Evolutionary conservation across 2,329 filamentous ascomycete species (phyloP).

Genomic region (Cercospora zeae-maydis): DNA sequence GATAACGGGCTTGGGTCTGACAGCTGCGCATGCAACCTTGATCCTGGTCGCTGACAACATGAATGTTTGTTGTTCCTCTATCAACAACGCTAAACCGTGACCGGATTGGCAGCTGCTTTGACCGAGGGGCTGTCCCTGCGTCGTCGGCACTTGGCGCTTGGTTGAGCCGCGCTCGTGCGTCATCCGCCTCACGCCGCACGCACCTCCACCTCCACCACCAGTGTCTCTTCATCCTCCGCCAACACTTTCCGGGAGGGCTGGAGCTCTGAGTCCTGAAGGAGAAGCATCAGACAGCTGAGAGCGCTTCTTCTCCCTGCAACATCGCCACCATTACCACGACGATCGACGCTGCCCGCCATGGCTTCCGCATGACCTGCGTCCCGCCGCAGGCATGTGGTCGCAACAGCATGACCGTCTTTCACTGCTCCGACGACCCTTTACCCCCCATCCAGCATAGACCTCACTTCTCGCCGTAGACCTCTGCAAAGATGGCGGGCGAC

Average conservation of each 20-base stretch:
- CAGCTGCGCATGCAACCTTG: background rate
- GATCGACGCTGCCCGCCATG: slow-evolving; percentile 4
- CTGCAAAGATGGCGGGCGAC: slow-evolving; percentile 11
- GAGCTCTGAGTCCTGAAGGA: background rate
- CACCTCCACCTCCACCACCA: slow-evolving; percentile 2
- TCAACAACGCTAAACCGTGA: background rate
- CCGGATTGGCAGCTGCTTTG: background rate
- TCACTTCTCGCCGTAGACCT: background rate
- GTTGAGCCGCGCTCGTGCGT: background rate
- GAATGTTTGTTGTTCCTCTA: background rate
- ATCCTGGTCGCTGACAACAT: background rate
- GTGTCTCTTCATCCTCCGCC: background rate
- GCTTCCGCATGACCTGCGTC: slow-evolving; percentile 9
- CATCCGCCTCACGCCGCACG: background rate
- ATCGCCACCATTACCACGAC: background rate
- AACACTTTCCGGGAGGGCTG: background rate
- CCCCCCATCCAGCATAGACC: background rate
- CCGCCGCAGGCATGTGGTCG: slow-evolving; percentile 6
- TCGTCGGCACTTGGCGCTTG: slow-evolving; percentile 1
- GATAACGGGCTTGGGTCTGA: background rate
- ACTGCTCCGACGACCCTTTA: background rate
- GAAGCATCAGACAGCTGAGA: background rate
- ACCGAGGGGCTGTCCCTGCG: background rate
- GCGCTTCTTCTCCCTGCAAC: background rate
- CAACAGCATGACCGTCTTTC: slow-evolving; percentile 9